Base-by-base conservation (phyloP, 345 rosid species). In the Ceriops zippeliana region DNA sequence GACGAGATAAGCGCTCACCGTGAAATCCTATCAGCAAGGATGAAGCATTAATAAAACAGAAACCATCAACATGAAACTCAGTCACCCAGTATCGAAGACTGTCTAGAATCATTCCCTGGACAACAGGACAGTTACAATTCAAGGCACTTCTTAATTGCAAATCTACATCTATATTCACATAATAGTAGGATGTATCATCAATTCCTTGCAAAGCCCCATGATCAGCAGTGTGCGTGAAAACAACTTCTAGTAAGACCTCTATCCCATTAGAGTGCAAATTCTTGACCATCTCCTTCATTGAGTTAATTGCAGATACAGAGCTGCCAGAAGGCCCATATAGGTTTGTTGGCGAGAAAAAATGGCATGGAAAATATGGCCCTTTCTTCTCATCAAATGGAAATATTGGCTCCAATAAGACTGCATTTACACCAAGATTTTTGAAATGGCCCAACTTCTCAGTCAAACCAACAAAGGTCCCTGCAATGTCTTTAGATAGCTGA, bases 251-350 rank as follows among this genome's bases (percentile, higher is more conserved):
- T 34, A 91, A 80, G 58, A 91, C 90, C 80, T 91, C 99, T 35
- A 91, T 79, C 38, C 96, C 91, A 69, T 80, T 75, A 52, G 88
- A 80, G 72, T 95, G 99, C 71, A 95, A 60, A 58, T 76, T 82
- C 88, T 85, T 91, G 73, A 91, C 99, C 91, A 91, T 91, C 77
- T 86, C 92, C 81, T 88, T 95, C 88, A 87, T 81, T 5, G 96
- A 84, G 54, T 76, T 83, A 73, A 83, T 80, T n/a, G 88, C 80
- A 52, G 86, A 83, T 35, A 80, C 73, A 26, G 84, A 75, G 62
- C 70, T 67, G 65, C 73, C 77, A 64, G 88, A 84, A 78, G 88
- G 89, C 53, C 88, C 95, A 56, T 78, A 82, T 5, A 81, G 51
- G 69, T 61, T 85, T 66, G 70, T 74, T 2, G 89, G 96, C 2